phyloP scores from a whole-genome alignment of 768 basidiomycete species.

The Pleurotus tuber-regium region DNA sequence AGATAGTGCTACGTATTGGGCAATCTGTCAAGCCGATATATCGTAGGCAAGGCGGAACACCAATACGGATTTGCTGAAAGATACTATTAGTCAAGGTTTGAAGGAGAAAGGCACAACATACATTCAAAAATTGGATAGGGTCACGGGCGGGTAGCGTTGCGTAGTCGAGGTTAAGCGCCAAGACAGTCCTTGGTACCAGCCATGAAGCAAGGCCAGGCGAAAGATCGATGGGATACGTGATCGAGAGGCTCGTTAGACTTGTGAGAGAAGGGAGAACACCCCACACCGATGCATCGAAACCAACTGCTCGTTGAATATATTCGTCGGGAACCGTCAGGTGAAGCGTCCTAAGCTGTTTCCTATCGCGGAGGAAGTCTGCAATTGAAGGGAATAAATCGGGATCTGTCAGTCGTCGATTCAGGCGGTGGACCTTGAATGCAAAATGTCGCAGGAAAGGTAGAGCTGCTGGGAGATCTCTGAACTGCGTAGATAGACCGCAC shows the following conservation, averaged over 20 bases:
- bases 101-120: slow-evolving; percentile 18
- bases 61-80: slow-evolving; percentile 54
- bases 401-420: slow-evolving; percentile 46
- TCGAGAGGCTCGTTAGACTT: slow-evolving; percentile 50
- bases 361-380: slow-evolving; percentile 60
- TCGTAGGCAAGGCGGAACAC: slow-evolving; percentile 49
- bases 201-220: slow-evolving; percentile 63
- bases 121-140: slow-evolving; percentile 39
- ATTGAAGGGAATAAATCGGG: slow-evolving; percentile 68
- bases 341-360: slow-evolving; percentile 50
- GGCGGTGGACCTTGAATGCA: slow-evolving; percentile 45
- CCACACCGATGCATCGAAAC: slow-evolving; percentile 71
- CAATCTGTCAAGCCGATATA: slow-evolving; percentile 58
- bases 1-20: slow-evolving; percentile 33
- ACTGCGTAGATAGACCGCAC: slow-evolving; percentile 46
- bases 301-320: slow-evolving; percentile 44
- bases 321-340: slow-evolving; percentile 45
- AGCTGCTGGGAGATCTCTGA: slow-evolving; percentile 38
- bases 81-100: neutral
- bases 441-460: slow-evolving; percentile 70
- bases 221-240: slow-evolving; percentile 64
- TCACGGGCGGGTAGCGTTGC: slow-evolving; percentile 35
- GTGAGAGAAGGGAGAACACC: slow-evolving; percentile 62
- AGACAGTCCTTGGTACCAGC: slow-evolving; percentile 58
- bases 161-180: slow-evolving; percentile 44